A percentile compares a stretch with the other conserved stretches of the same genome.
Evolutionary conservation across 208 protist species (phyloP).

Genomic region (Trypanosoma vivax): DNA sequence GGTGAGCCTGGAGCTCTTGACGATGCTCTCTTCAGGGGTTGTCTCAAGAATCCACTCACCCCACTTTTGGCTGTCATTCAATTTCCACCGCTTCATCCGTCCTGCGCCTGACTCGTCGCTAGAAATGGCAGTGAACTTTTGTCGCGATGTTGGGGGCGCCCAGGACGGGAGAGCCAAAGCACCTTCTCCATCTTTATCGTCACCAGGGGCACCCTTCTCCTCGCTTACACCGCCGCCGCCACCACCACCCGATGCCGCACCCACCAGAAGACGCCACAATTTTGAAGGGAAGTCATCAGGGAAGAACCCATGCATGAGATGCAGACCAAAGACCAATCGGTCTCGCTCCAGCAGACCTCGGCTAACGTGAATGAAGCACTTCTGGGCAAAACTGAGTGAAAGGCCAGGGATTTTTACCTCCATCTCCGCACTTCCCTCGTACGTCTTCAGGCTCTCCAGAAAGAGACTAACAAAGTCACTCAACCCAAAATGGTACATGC

Average conservation of each 20-base stretch:
- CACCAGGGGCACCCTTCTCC: conserved; percentile 21
- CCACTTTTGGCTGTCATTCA: conserved; percentile 60
- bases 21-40: conserved; percentile 64
- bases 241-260: conserved; percentile 19
- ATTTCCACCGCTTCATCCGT: conserved; percentile 51
- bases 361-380: conserved; percentile 62
- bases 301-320: conserved; percentile 86
- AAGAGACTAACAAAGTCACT: conserved; percentile 87
- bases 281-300: conserved; percentile 67
- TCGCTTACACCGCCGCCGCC: background rate
- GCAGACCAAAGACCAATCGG: conserved; percentile 91
- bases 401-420: conserved; percentile 51
- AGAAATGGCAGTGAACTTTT: conserved; percentile 41
- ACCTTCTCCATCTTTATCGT: conserved; percentile 21
- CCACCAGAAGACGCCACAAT: conserved; percentile 87
- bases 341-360: conserved; percentile 88
- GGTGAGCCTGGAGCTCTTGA: conserved; percentile 27
- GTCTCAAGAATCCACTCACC: conserved; percentile 51
- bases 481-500: conserved; percentile 97
- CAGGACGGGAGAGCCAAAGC: conserved; percentile 37
- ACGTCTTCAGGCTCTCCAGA: conserved; percentile 41
- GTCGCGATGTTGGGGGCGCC: conserved; percentile 47
- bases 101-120: conserved; percentile 28
- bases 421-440: conserved; percentile 34
- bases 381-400: conserved; percentile 49